Conservation (phyloP, 768 basidiomycete genomes). For the Mycena vitilis region DNA sequence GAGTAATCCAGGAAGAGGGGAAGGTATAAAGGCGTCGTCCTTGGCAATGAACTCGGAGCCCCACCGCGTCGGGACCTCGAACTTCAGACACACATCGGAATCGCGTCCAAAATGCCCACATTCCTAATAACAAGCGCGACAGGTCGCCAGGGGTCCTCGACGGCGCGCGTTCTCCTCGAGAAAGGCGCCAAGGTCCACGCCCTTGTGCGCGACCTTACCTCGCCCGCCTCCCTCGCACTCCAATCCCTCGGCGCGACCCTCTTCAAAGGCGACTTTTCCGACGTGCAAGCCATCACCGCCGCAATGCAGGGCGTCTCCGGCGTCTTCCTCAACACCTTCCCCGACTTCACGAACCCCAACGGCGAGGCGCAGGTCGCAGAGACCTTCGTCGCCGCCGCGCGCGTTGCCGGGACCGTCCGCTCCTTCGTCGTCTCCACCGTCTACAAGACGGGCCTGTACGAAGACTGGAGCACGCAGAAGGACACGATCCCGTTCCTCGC, state of each 20-base stretch:
- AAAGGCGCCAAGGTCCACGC: slow-evolving; percentile 26
- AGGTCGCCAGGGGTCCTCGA: slow-evolving; percentile 33
- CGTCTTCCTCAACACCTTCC: slow-evolving; percentile 34
- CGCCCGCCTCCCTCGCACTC: slow-evolving; percentile 13
- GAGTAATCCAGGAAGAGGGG: neutral
- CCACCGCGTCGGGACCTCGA: neutral
- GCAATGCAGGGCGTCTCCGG: slow-evolving; percentile 31
- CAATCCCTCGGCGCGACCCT: slow-evolving; percentile 27
- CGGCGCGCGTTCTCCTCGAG: slow-evolving; percentile 27
- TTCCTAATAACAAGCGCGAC: slow-evolving; percentile 33
- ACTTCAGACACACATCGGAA: neutral
- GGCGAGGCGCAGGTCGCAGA: slow-evolving; percentile 22
- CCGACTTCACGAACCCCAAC: slow-evolving; percentile 16
- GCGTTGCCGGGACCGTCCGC: slow-evolving; percentile 26
- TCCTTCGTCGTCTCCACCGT: slow-evolving; percentile 34
- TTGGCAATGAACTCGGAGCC: neutral
- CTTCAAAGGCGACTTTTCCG: slow-evolving; percentile 25
- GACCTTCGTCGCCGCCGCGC: slow-evolving; percentile 27
- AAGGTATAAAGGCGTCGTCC: neutral
- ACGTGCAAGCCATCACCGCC: slow-evolving; percentile 23
- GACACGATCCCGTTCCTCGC: slow-evolving; percentile 20
- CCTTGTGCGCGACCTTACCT: slow-evolving; percentile 26
- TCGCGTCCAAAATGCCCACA: slow-evolving; percentile 16
- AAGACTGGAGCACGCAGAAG: slow-evolving; percentile 8
- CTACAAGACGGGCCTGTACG: neutral